A percentile compares a stretch with the other conserved stretches of the same genome.
These are phyloP conservation scores for Diplosphaera chodatii DNA, from an alignment of 139 green algal species.

Conservation along the genomic window DNA sequence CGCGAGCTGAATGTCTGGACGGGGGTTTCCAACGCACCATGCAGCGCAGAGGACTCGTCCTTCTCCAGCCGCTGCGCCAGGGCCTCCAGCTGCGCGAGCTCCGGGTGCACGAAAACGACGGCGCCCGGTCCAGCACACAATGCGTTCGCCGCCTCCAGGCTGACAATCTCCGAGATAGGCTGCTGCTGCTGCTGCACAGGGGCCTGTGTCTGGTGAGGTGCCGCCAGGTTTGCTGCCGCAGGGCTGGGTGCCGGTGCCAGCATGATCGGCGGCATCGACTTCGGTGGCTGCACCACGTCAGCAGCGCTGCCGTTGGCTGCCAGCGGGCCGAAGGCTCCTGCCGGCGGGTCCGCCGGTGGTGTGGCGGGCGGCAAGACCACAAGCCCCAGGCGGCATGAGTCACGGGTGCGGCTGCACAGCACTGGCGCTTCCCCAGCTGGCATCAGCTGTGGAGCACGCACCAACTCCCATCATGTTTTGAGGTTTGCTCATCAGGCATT, in stretches of 20 bases:
- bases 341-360: no score
- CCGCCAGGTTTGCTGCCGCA: background rate
- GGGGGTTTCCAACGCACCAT: background rate
- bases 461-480: no score
- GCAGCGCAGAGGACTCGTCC: background rate
- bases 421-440: background rate
- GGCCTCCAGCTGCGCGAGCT: background rate
- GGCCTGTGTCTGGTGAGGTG: no score
- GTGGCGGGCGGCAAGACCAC: background rate
- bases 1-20: no score
- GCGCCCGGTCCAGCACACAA: background rate
- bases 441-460: background rate
- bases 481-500: no score
- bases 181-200: background rate
- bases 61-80: background rate
- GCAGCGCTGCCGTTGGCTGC: background rate
- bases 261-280: no score
- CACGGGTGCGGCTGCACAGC: background rate
- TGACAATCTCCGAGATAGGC: background rate
- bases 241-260: no score
- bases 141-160: background rate
- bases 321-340: no score
- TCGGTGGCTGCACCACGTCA: no score
- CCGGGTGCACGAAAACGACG: background rate
- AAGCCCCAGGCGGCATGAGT: background rate